phyloP scores from a whole-genome alignment of 257 asterid genomes.

The Lycium barbarum region DNA sequence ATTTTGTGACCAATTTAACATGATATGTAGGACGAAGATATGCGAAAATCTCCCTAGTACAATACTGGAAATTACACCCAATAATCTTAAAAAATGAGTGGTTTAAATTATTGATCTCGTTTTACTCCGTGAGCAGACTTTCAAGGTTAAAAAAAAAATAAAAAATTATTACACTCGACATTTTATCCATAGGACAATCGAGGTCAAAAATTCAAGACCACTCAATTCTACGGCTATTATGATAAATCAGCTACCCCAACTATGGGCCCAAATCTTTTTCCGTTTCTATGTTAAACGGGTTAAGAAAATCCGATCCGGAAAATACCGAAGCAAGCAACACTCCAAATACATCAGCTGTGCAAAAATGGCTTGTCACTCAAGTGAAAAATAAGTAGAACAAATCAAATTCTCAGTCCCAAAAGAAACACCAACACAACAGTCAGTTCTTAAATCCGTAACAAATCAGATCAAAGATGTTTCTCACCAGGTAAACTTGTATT shows the following conservation, averaged over 20 bases:
- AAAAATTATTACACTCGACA: too few relatives aligned
- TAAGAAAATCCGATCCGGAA: constrained; percentile 17
- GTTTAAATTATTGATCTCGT: too few relatives aligned
- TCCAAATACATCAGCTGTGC: background rate
- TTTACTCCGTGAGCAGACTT: too few relatives aligned
- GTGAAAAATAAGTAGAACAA: background rate
- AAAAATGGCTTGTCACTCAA: constrained; percentile 23
- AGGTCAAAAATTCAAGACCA: too few relatives aligned
- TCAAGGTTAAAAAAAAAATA: too few relatives aligned
- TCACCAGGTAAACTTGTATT: constrained; percentile 21
- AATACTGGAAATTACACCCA: too few relatives aligned
- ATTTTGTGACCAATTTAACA: too few relatives aligned
- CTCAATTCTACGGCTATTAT: too few relatives aligned
- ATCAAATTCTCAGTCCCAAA: background rate
- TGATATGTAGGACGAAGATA: too few relatives aligned
- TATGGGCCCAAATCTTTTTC: background rate
- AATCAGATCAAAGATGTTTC: constrained; percentile 22
- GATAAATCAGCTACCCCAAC: background rate
- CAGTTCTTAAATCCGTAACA: background rate
- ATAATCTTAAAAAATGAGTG: too few relatives aligned
- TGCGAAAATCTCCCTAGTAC: too few relatives aligned
- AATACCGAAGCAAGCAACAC: background rate
- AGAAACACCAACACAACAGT: background rate
- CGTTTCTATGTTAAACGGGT: background rate
- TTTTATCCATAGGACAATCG: too few relatives aligned